Percentiles rank a stretch among this genome's conserved stretches.
Evolutionary conservation across 768 basidiomycete species (phyloP).

Genomic region (Nevesoporus exiguus): DNA sequence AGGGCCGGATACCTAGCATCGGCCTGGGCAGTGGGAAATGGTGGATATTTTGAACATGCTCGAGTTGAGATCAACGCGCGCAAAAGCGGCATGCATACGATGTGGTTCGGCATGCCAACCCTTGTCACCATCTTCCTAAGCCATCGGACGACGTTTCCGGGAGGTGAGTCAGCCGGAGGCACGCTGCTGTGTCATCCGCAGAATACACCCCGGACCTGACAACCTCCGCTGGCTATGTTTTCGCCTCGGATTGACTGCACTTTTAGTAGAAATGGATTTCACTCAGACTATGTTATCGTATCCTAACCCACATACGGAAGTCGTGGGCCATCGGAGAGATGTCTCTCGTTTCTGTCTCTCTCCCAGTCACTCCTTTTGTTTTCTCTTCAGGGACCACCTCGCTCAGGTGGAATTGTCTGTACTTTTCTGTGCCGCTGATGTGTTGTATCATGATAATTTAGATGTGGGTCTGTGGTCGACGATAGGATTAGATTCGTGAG

Average conservation of each 20-base stretch:
- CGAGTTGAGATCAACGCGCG: neutral
- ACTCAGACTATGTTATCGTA: conserved; percentile 20
- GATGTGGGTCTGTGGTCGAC: neutral
- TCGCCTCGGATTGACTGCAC: conserved; percentile 11
- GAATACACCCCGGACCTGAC: conserved; percentile 2
- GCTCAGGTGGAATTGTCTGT: conserved; percentile 10
- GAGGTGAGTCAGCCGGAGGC: conserved; percentile 24
- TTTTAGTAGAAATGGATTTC: conserved; percentile 23
- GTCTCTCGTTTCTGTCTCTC: conserved; percentile 10
- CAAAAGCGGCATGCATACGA: conserved; percentile 7
- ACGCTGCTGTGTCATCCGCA: conserved; percentile 7
- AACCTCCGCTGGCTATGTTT: neutral
- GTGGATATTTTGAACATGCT: conserved; percentile 27
- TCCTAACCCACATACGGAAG: conserved; percentile 6
- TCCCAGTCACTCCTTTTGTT: conserved; percentile 10
- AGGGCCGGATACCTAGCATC: conserved; percentile 20
- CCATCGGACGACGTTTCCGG: conserved; percentile 4
- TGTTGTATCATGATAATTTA: conserved; percentile 16
- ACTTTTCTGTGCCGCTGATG: conserved; percentile 1
- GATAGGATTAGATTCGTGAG: neutral
- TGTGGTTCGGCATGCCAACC: conserved; percentile 6
- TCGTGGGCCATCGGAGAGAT: conserved; percentile 4
- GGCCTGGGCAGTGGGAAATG: conserved; percentile 32
- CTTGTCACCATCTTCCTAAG: conserved; percentile 3
- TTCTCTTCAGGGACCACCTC: conserved; percentile 7